These are phyloP conservation scores for Pseudogymnoascus sp. DNA, from an alignment of 2,329 filamentous ascomycete species.

Conservation along the genomic window DNA sequence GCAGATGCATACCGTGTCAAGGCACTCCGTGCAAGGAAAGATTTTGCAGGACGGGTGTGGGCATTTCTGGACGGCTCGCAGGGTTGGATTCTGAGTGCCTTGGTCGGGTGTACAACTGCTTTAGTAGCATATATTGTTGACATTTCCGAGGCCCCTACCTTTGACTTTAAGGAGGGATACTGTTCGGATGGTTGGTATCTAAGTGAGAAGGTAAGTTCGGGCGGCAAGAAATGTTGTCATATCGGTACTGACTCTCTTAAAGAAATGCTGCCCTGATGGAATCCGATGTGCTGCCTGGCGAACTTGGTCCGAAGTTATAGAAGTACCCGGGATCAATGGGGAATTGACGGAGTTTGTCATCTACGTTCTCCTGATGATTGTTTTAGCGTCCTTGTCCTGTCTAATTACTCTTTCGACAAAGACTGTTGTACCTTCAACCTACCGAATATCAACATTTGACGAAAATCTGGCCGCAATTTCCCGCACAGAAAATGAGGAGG, in stretches of 20 bases:
- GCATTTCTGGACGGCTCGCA: constrained; percentile 79
- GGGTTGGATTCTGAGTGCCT: constrained; percentile 86
- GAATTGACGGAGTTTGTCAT: constrained; percentile 62
- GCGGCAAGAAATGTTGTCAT: not conserved
- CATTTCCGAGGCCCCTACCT: constrained; percentile 73
- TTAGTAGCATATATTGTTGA: constrained; percentile 82
- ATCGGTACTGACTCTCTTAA: constrained; percentile 5
- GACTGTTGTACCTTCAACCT: constrained; percentile 82
- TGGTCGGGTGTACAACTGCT: constrained; percentile 81
- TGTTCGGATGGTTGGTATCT: constrained; percentile 64
- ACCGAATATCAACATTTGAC: constrained; percentile 79
- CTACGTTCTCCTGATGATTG: constrained; percentile 64
- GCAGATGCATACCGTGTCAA: constrained; percentile 87
- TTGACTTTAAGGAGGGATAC: constrained; percentile 86
- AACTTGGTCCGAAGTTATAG: constrained; percentile 45
- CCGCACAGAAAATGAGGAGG: constrained; percentile 33
- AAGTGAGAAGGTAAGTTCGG: constrained; percentile 51
- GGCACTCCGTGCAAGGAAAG: constrained; percentile 69
- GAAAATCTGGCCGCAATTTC: constrained; percentile 75
- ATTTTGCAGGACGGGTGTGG: constrained; percentile 69
- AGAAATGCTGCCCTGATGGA: constrained; percentile 48
- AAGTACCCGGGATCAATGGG: constrained; percentile 29
- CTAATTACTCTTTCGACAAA: constrained; percentile 81
- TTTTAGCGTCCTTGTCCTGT: constrained; percentile 64
- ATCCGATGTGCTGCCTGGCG: constrained; percentile 50